Evolutionary conservation across 106 monocot genomes (phyloP).

Genomic region (Dendrobium nobile): DNA sequence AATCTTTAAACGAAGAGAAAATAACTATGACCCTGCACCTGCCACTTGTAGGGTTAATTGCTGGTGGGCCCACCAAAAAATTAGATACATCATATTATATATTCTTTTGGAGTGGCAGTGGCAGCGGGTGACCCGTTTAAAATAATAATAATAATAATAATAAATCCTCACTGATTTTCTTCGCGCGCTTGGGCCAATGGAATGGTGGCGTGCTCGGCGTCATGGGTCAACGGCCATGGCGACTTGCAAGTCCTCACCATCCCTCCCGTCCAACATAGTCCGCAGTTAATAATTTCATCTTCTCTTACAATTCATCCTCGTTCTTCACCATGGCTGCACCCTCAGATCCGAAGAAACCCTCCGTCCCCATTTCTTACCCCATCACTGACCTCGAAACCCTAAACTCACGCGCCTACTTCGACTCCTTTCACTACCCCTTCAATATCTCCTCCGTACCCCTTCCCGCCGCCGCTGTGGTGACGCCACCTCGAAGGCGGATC

Average conservation of each 20-base stretch:
- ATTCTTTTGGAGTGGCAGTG: too few relatives aligned
- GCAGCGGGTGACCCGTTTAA: too few relatives aligned
- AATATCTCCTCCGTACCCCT: constrained; percentile 67
- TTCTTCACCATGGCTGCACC: constrained; percentile 12
- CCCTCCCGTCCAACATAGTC: background rate
- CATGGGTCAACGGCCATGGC: background rate
- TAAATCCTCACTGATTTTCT: background rate
- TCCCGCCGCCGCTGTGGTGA: constrained; percentile 12
- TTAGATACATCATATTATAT: too few relatives aligned
- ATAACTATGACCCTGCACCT: too few relatives aligned
- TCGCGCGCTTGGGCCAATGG: background rate
- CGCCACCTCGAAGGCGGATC: constrained; percentile 49
- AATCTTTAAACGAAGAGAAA: too few relatives aligned
- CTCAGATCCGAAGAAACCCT: constrained; percentile 45
- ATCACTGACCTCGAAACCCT: constrained; percentile 53
- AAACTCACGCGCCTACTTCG: constrained; percentile 50
- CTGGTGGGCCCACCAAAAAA: too few relatives aligned
- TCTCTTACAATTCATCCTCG: too few relatives aligned
- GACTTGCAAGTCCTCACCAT: background rate
- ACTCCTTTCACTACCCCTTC: constrained; percentile 80
- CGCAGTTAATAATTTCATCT: too few relatives aligned
- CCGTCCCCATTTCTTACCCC: constrained; percentile 77
- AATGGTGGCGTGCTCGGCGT: background rate
- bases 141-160: too few relatives aligned
- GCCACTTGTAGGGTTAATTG: too few relatives aligned